phyloP scores from a whole-genome alignment of 306 rosid species.

The Sindora glabra region DNA sequence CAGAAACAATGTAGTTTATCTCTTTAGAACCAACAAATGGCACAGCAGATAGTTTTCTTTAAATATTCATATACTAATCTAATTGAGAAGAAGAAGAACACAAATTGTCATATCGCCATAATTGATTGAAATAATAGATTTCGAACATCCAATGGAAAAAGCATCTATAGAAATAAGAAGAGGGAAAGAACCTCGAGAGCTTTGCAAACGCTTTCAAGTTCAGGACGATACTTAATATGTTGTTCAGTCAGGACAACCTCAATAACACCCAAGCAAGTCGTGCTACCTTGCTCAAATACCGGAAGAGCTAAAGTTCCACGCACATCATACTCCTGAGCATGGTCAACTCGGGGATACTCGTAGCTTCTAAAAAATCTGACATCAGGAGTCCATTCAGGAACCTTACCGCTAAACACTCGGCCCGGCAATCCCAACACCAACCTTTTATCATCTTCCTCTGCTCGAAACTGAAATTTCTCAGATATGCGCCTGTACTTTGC shows the following conservation, averaged over 20 bases:
- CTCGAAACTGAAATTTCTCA: conserved; percentile 44
- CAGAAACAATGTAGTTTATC: conserved; percentile 2
- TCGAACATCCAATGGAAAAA: background rate
- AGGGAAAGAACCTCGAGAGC: conserved; percentile 80
- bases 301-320: conserved; percentile 88
- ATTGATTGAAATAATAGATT: background rate
- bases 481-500: conserved; percentile 63
- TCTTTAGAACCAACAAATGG: conserved; percentile 11
- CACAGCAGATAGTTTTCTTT: background rate
- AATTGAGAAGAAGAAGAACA: background rate
- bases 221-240: conserved; percentile 54
- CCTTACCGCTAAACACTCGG: conserved; percentile 62
- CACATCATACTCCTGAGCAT: conserved; percentile 66
- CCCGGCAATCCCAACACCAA: conserved; percentile 68
- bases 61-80: background rate
- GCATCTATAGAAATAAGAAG: background rate
- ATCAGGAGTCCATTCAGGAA: conserved; percentile 99
- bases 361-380: conserved; percentile 66
- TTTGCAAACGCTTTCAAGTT: conserved; percentile 70
- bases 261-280: conserved; percentile 78
- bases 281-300: conserved; percentile 66
- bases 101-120: no score
- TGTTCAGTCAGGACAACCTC: conserved; percentile 79
- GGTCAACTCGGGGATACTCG: conserved; percentile 68
- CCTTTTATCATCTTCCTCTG: conserved; percentile 48